Evolutionary conservation across 1,284 basidiomycete genomes (phyloP).

Genomic region (Earliella scabrosa): DNA sequence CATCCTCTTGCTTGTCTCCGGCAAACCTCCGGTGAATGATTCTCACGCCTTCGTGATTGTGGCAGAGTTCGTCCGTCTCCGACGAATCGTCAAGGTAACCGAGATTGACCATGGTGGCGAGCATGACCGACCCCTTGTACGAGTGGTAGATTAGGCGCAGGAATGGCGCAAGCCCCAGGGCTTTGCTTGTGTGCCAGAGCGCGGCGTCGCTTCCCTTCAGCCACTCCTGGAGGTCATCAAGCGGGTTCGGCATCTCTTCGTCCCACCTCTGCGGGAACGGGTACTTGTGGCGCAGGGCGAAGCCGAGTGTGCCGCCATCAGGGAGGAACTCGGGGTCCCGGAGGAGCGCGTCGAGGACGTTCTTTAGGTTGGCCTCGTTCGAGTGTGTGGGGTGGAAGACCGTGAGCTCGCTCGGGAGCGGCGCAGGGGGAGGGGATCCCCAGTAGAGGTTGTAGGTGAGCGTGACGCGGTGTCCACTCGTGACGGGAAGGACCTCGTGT

Average conservation of each 20-base stretch:
- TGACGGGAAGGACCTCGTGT: constrained; percentile 47
- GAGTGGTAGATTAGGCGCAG: neutral
- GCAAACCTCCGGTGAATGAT: neutral
- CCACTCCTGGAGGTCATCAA: neutral
- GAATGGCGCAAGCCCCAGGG: constrained; percentile 8
- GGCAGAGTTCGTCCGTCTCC: neutral
- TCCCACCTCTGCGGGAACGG: neutral
- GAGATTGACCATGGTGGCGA: neutral
- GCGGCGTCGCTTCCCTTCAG: constrained; percentile 33
- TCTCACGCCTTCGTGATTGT: neutral
- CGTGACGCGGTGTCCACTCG: constrained; percentile 45
- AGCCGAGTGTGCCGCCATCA: constrained; percentile 41
- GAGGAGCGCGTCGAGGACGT: constrained; percentile 1
- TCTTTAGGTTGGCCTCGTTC: neutral
- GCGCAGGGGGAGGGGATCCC: neutral
- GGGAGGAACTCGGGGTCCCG: constrained; percentile 4
- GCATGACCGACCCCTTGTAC: neutral
- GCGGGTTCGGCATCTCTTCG: neutral
- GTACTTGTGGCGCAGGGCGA: constrained; percentile 38
- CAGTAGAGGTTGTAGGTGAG: constrained; percentile 47
- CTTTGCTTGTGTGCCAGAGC: neutral
- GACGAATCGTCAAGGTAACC: neutral
- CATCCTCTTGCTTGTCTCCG: no score
- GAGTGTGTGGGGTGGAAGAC: neutral
- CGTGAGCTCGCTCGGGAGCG: neutral